These are phyloP conservation scores for Pythium brassicae DNA, from an alignment of 352 stramenopile species.

Conservation along the genomic window DNA sequence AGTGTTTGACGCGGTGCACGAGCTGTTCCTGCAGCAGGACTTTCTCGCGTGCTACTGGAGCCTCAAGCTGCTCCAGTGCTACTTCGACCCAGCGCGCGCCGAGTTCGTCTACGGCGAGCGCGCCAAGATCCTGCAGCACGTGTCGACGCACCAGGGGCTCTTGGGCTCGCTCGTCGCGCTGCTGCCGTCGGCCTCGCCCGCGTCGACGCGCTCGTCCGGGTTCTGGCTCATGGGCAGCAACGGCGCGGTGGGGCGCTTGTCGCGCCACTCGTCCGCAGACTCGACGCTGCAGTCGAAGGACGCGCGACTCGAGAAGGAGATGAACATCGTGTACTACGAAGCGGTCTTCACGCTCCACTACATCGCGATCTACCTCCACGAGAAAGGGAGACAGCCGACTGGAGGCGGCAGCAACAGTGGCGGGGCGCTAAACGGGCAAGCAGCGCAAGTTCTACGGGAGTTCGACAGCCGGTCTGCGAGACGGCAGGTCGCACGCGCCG, in stretches of 20 bases:
- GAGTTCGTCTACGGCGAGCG: conserved; percentile 32
- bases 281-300: conserved; percentile 48
- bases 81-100: conserved; percentile 40
- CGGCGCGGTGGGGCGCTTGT: conserved; percentile 13
- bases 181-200: conserved; percentile 40
- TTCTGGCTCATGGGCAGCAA: conserved; percentile 40
- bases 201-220: conserved; percentile 28
- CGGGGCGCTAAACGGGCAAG: conserved; percentile 5
- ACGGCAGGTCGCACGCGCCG: not conserved
- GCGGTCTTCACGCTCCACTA: conserved; percentile 60
- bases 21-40: conserved; percentile 55
- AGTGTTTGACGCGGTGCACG: conserved; percentile 48
- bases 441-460: conserved; percentile 4
- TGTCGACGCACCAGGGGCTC: conserved; percentile 43
- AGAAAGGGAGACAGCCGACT: conserved; percentile 20
- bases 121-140: conserved; percentile 51
- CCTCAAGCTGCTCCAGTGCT: conserved; percentile 55
- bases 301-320: conserved; percentile 57
- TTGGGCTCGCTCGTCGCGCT: conserved; percentile 48
- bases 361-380: conserved; percentile 46
- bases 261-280: conserved; percentile 15
- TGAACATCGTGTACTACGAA: conserved; percentile 68
- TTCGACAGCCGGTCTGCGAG: conserved; percentile 1
- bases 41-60: conserved; percentile 67
- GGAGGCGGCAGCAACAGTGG: conserved; percentile 13